Evolutionary conservation across 176 grass and related monocot species (phyloP).

Genomic region (Calamus simplicifolius): DNA sequence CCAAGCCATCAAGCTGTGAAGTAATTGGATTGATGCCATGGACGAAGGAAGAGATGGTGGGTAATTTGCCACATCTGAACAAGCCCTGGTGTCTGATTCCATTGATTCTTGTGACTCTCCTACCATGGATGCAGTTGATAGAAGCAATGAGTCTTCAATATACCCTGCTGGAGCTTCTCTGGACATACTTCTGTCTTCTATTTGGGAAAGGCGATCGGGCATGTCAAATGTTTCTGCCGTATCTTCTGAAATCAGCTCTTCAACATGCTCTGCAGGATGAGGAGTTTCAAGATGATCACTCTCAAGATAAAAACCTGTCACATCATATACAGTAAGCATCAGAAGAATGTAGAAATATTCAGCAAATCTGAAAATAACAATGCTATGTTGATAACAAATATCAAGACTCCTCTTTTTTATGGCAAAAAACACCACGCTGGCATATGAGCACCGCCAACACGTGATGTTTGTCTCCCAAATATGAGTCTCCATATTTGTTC

Average conservation of each 20-base stretch:
- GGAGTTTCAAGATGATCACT: slow-evolving; percentile 26
- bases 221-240: slow-evolving; percentile 20
- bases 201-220: slow-evolving; percentile 36
- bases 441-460: too few species aligned
- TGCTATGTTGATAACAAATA: slow-evolving; percentile 18
- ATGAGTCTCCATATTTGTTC: too few species aligned
- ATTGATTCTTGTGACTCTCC: slow-evolving; percentile 18
- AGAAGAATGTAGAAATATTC: slow-evolving; percentile 5
- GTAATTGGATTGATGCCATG: slow-evolving; percentile 16
- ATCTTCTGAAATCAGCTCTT: slow-evolving; percentile 27
- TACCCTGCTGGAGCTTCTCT: slow-evolving; percentile 24
- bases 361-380: slow-evolving; percentile 1
- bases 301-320: slow-evolving; percentile 37
- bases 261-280: slow-evolving; percentile 22
- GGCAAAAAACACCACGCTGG: too few species aligned
- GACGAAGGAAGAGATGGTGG: slow-evolving; percentile 13
- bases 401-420: neutral
- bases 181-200: slow-evolving; percentile 5
- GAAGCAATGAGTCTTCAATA: slow-evolving; percentile 33
- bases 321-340: slow-evolving; percentile 11
- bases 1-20: neutral
- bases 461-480: too few species aligned
- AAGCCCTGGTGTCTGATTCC: slow-evolving; percentile 17
- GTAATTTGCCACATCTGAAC: slow-evolving; percentile 18
- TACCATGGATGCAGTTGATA: slow-evolving; percentile 7